Percentiles rank a stretch among this genome's conserved stretches.
These are phyloP conservation scores for Neurospora tetrasperma DNA, from an alignment of 495 filamentous ascomycete species.

Conservation along the genomic window DNA sequence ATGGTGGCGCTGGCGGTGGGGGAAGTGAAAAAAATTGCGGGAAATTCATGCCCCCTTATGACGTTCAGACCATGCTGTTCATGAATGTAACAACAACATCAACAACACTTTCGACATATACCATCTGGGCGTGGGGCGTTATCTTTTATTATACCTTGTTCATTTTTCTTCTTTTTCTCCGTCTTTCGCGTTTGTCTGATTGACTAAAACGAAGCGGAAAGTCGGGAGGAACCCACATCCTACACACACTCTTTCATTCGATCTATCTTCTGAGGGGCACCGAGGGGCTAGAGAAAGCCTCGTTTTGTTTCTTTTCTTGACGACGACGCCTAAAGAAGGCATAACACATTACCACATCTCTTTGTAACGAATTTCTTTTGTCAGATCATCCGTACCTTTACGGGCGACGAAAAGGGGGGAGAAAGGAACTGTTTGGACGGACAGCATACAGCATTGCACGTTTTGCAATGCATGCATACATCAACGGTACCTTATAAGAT, in stretches of 20 bases:
- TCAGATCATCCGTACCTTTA: background rate
- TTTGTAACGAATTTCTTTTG: background rate
- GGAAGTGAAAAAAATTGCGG: constrained; percentile 17
- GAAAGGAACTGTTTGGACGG: background rate
- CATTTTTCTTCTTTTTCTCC: background rate
- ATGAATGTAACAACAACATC: constrained; percentile 18
- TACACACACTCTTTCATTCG: background rate
- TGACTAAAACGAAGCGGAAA: background rate
- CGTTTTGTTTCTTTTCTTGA: background rate
- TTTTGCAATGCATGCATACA: background rate
- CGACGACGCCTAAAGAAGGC: background rate
- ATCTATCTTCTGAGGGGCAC: background rate
- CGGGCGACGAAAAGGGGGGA: background rate
- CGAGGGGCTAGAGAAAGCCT: background rate
- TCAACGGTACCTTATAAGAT: background rate
- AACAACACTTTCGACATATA: constrained; percentile 2
- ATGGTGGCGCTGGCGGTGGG: background rate
- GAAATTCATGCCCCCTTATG: constrained; percentile 12
- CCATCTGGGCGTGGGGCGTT: background rate
- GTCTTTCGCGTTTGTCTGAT: background rate
- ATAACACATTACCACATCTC: background rate
- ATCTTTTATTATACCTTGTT: background rate
- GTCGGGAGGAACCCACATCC: background rate
- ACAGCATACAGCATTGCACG: background rate
- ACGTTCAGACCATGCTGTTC: constrained; percentile 9